Base-by-base conservation (phyloP, 148 eudicot genomes). In the Oxyria digyna region DNA sequence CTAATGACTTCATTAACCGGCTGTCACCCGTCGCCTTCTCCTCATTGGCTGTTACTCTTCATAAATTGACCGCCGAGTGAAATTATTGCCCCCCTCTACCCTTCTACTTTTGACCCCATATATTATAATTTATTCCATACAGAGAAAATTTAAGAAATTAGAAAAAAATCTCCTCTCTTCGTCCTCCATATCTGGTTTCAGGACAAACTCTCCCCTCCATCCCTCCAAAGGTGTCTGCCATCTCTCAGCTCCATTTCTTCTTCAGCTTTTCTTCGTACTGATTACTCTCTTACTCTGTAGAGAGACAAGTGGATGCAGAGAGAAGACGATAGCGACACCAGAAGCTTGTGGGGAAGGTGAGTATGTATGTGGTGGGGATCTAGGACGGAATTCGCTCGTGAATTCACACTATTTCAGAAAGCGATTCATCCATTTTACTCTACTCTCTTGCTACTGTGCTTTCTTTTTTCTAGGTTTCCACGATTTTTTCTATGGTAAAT, bases 51-150 rank as follows among this genome's bases (percentile, higher is more conserved):
- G 31, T 12, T 24, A n/a, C 29, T 23, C 9, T 21, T 50, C n/a
- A 4, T 11, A 20, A 50, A 50, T 50, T 50, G 27, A 50, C 29
- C 14, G 27, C 57, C 57, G 57, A n/a, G 57, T 50, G 57, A 20
- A 8, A 50, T 1, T 59, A 33, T 67, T 49, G 67, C 67, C 48
- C 55, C 55, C 73, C 74, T 69, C 71, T 15, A 43, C 48, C n/a
- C 48, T 14, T 43, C 48, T 15, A 14, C 48, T 43, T 43, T 43
- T 43, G 48, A 43, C 48, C 48, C 48, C 48, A 15, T 15, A 43
- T 43, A n/a, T n/a, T n/a, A n/a, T n/a, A n/a, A n/a, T n/a, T n/a
- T 43, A 43, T 43, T 43, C 48, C 48, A 14, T 5, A 43, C 48
- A 13, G 48, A 43, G 4, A 46, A 52, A 49, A 3, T 18, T 18